These are phyloP conservation scores for Arachis monticola DNA, from an alignment of 331 rosid genomes.

Conservation along the genomic window DNA sequence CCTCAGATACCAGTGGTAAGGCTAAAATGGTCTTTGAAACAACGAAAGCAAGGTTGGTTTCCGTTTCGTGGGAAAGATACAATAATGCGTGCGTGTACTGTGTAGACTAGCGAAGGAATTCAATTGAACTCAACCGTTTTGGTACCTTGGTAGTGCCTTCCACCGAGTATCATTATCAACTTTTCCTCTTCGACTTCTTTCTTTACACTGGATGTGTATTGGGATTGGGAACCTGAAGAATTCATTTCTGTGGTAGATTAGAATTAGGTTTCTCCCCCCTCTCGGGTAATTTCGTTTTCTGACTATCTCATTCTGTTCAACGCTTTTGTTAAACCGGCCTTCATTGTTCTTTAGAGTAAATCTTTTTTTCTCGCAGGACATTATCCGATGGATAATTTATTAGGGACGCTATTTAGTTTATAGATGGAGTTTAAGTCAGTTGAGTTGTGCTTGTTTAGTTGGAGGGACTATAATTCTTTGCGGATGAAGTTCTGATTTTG, in stretches of 20 bases:
- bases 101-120: constrained; percentile 2
- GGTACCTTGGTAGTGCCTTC: neutral
- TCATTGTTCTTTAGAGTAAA: neutral
- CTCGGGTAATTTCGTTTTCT: neutral
- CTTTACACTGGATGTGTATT: too few species aligned
- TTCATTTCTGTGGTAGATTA: neutral
- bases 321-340: neutral
- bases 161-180: neutral
- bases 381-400: neutral
- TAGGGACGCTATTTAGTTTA: neutral
- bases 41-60: neutral
- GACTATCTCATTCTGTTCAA: neutral
- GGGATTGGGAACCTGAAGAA: neutral
- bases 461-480: neutral
- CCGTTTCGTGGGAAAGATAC: neutral
- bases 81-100: too few species aligned
- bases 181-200: too few species aligned
- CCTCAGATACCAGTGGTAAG: neutral
- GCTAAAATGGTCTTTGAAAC: neutral
- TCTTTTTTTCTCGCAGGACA: neutral
- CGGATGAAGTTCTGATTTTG: constrained; percentile 13
- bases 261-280: neutral
- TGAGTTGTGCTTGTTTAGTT: neutral
- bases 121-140: constrained; percentile 38
- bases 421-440: neutral